A percentile compares a stretch with the other conserved stretches of the same genome.
Conservation (phyloP, 2,329 filamentous ascomycete genomes). For the Cladosporium sp. region DNA sequence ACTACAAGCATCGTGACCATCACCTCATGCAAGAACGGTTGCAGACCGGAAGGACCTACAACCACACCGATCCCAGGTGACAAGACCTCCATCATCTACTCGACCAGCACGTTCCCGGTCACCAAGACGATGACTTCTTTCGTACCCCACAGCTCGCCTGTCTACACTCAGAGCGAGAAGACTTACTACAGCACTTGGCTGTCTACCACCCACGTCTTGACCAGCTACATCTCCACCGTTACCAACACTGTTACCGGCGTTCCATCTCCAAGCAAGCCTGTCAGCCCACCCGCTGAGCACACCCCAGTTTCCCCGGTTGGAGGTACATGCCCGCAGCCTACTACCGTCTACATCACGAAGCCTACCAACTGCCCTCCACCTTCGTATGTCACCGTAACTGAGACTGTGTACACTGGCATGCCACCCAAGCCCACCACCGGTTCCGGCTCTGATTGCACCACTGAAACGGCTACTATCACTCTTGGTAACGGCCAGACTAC, state of each 20-base stretch:
- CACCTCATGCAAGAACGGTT: constrained; percentile 11
- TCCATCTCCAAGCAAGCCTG: background rate
- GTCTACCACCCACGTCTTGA: constrained; percentile 8
- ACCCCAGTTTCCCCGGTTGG: background rate
- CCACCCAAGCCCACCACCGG: background rate
- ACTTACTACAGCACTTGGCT: constrained; percentile 14
- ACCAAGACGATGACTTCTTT: constrained; percentile 6
- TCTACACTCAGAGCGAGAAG: constrained; percentile 6
- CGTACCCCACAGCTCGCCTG: constrained; percentile 13
- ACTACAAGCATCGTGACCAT: constrained; percentile 10
- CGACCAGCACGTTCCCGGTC: constrained; percentile 6
- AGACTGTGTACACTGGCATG: constrained; percentile 10
- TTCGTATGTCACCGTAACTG: constrained; percentile 1
- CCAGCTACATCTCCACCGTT: constrained; percentile 4
- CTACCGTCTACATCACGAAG: background rate
- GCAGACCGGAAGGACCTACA: constrained; percentile 6
- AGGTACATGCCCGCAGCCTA: background rate
- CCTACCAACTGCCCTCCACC: background rate
- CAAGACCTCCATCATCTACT: constrained; percentile 8
- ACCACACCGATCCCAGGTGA: constrained; percentile 6
- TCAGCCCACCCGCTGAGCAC: background rate
- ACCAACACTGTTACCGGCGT: constrained; percentile 3
- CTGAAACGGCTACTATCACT: constrained; percentile 13
- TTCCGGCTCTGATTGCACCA: constrained; percentile 1
- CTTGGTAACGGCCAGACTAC: constrained; percentile 11